Conservation (phyloP, 2,329 filamentous ascomycete genomes). For the Fusarium tricinctum region DNA sequence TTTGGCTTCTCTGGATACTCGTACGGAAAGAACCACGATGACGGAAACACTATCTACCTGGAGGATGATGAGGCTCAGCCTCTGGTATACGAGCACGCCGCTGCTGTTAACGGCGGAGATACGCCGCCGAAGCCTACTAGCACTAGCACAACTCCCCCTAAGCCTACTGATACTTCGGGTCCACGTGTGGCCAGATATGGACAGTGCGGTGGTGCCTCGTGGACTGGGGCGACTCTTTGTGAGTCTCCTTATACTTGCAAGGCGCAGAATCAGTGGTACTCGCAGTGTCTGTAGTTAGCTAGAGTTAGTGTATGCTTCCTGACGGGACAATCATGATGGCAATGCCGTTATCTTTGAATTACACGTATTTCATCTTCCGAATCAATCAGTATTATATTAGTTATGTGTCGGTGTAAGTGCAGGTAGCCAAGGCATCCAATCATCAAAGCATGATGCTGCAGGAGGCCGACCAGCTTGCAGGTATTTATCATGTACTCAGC, state of each 20-base stretch:
- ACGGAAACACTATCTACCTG: conserved; percentile 69
- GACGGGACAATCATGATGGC: too few species aligned
- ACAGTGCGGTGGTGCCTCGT: conserved; percentile 33
- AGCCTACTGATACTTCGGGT: conserved; percentile 25
- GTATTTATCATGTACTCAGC: too few species aligned
- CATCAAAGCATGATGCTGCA: too few species aligned
- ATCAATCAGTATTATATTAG: too few species aligned
- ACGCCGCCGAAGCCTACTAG: conserved; percentile 1
- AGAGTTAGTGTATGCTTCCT: too few species aligned
- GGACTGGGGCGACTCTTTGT: conserved; percentile 31
- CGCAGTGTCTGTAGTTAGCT: conserved; percentile 25
- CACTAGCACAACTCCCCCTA: conserved; percentile 6
- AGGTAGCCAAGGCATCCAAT: too few species aligned
- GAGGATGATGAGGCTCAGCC: conserved; percentile 63
- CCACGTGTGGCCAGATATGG: conserved; percentile 24
- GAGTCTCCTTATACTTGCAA: conserved; percentile 29
- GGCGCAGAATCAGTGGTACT: conserved; percentile 41
- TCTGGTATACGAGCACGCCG: conserved; percentile 61
- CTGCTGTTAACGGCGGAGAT: conserved; percentile 53
- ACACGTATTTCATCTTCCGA: too few species aligned
- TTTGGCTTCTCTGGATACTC: conserved; percentile 66
- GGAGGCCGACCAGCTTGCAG: too few species aligned
- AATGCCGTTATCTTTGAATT: too few species aligned
- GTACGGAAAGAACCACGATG: conserved; percentile 67
- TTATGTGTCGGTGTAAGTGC: too few species aligned